Base-by-base conservation (phyloP, 2,329 filamentous ascomycete species). In the Aspergillus ibericus region DNA sequence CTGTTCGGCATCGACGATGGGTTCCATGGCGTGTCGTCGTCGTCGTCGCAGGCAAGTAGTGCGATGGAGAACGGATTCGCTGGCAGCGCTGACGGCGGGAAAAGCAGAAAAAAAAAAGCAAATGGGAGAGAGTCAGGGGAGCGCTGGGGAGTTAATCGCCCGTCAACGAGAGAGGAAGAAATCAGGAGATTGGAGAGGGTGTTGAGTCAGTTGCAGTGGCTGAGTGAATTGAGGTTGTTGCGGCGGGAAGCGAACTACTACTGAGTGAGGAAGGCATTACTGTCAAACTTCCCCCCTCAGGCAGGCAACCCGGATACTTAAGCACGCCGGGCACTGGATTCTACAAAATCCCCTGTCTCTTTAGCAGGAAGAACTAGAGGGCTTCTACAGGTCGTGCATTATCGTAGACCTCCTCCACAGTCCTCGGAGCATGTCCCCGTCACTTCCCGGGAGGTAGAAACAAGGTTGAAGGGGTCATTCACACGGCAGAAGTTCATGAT, bases 1-100 rank as follows among this genome's bases (percentile, higher is more conserved):
- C 69, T 71, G 74, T 69, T 73, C 73, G 60, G 73, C 71, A 65
- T 75, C 72, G 63, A 74, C 66, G 38, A 66, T 59, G 52, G 64
- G 62, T 49, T 70, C 65, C 68, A 74, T 74, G 55, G 53, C 42
- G 51, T 58, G 29, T 35, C 34, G 44, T 64, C 51, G 29, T 35
- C 34, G 44, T 64, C 51, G 42, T 58, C 48, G 49, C 25, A 15
- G 34, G 44, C 44, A 56, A 38, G 49, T 32, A 53, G 58, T 53
- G 55, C 18, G 59, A 60, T 56, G 59, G 40, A 57, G 47, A 51
- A 46, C 47, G 50, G 25, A 47, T 22, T 59, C 51, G 57, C 59
- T 57, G 58, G 50, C 55, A 56, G 66, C 64, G 64, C 64, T 68
- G 63, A 63, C 66, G 61, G 65, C 66, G 64, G 60, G 49, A 63